Evolutionary conservation across 2,329 filamentous ascomycete species (phyloP).

Genomic region (Aspergillus alliaceus): DNA sequence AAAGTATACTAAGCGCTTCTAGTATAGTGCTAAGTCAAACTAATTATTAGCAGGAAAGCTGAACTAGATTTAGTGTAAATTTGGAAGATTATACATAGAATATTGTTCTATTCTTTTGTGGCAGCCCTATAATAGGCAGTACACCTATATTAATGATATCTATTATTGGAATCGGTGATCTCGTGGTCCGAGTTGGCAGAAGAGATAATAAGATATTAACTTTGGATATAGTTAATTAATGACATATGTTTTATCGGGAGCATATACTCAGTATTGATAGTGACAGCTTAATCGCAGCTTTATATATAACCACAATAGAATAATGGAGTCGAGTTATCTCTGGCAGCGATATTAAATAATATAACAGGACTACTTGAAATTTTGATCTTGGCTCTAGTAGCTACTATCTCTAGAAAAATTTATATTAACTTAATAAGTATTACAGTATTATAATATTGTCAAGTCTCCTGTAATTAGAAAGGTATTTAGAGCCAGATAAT

Average conservation of each 20-base stretch:
- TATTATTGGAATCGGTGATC: neutral
- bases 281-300: neutral
- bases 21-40: neutral
- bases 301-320: neutral
- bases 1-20: neutral
- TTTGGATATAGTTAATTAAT: neutral
- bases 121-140: neutral
- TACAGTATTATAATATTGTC: neutral
- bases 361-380: neutral
- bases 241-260: neutral
- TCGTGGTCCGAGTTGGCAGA: neutral
- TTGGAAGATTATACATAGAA: neutral
- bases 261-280: neutral
- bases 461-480: neutral
- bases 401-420: neutral
- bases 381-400: neutral
- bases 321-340: neutral
- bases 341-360: neutral
- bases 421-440: neutral
- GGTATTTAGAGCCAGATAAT: neutral
- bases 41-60: neutral
- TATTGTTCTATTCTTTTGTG: neutral
- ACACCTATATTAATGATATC: neutral
- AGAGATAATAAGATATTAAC: neutral
- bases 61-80: neutral